Conservation (phyloP, 257 asterid species). For the Fraxinus excelsior region DNA sequence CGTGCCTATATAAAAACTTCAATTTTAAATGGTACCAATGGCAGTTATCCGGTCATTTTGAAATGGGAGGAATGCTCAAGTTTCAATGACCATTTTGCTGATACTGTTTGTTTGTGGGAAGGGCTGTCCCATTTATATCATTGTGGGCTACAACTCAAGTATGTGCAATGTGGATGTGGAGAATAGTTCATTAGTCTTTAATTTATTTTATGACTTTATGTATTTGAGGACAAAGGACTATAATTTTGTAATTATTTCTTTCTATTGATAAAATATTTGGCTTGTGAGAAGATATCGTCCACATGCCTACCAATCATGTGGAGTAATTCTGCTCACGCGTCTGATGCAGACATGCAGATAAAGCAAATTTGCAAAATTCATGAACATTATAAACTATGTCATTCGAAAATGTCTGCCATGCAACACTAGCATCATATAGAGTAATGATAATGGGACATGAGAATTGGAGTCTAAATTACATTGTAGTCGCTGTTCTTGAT, state of each 20-base stretch:
- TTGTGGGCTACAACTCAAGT: neutral
- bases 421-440: slow-evolving; percentile 16
- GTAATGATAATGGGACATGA: slow-evolving; percentile 10
- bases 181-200: neutral
- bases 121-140: neutral
- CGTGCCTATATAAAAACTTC: neutral
- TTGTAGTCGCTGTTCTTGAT: slow-evolving; percentile 93
- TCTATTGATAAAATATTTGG: neutral
- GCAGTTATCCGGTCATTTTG: neutral
- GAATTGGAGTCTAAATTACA: slow-evolving; percentile 49
- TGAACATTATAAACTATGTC: slow-evolving; percentile 8
- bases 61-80: neutral
- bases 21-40: neutral
- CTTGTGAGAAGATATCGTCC: neutral
- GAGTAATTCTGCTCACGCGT: neutral
- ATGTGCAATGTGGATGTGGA: neutral
- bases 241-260: neutral
- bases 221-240: neutral
- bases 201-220: too few species aligned
- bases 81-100: neutral
- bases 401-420: slow-evolving; percentile 1
- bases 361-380: neutral
- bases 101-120: neutral
- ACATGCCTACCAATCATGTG: neutral
- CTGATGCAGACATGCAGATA: neutral